These are phyloP conservation scores for Cladosporium sphaerospermum DNA, from an alignment of 2,329 filamentous ascomycete genomes.

Conservation along the genomic window DNA sequence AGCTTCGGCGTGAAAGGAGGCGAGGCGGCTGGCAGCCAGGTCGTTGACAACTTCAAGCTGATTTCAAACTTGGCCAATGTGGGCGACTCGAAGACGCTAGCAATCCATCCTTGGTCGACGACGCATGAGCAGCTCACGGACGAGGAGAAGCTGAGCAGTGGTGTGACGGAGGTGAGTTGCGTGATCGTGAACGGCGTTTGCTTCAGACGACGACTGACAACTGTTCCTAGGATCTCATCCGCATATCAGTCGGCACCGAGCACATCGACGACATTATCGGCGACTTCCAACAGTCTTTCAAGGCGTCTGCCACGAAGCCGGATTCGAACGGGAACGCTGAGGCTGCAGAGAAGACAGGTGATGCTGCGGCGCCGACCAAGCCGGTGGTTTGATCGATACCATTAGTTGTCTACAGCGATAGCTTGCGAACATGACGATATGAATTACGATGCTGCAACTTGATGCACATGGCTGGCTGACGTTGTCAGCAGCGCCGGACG, in stretches of 20 bases:
- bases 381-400: conserved; percentile 15
- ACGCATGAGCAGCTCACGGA: conserved; percentile 89
- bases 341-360: conserved; percentile 22
- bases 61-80: conserved; percentile 96
- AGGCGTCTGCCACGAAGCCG: conserved; percentile 46
- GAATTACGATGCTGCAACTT: neutral
- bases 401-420: no score
- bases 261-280: conserved; percentile 96
- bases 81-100: conserved; percentile 88
- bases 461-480: neutral
- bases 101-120: conserved; percentile 91
- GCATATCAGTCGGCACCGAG: conserved; percentile 91
- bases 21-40: conserved; percentile 70
- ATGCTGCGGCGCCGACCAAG: conserved; percentile 19
- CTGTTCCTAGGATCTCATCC: conserved; percentile 68
- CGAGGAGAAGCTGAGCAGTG: conserved; percentile 71
- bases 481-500: no score
- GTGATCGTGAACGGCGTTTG: neutral
- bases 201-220: conserved; percentile 1
- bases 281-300: conserved; percentile 89
- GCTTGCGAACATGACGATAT: no score
- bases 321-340: conserved; percentile 21
- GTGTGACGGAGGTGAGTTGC: conserved; percentile 54
- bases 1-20: conserved; percentile 92
- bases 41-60: conserved; percentile 91